Evolutionary conservation across 148 eudicot species (phyloP), one percentile per base, ranked within the genome.

Genomic region (Heliosperma pusillum): DNA sequence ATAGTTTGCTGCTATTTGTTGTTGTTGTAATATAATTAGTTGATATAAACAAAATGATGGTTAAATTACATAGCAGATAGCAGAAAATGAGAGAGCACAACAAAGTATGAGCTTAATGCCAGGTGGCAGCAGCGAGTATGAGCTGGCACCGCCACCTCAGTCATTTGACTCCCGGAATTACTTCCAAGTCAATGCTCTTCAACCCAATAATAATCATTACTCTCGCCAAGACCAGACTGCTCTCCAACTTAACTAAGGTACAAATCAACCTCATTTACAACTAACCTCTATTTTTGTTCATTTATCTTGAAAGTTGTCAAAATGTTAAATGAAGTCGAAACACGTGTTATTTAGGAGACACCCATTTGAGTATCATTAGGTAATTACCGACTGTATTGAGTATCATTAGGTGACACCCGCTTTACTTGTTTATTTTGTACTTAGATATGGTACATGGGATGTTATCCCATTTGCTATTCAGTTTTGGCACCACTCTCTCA

Each of bases 91-190:
- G 79, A 92, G 92, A 85, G 90, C 86, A 19, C 94, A 90, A 59
- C 93, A 87, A 77, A 93, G 89, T 75, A 91, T 89, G 89, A 90
- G 72, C 82, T 80, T 94, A 84, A 91, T 91, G 93, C 98, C 98
- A 0, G 97, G 93, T 2, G 82, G 83, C 12, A 71, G 86, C 17
- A 71, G 82, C 9, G 87, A 82, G 29, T 87, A 87, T 75, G 91
- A 91, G 74, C 78, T 93, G 0, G 86, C 83, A 67, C 87, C 83
- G 72, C 87, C 85, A 33, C 85, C 97, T 26, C 93, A 87, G 60
- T 44, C 90, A 0, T 87, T 77, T 63, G 97, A 91, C 79, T 88
- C 87, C 73, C 88, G 93, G 40, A 86, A 88, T 81, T 91, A 81
- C 83, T 87, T 93, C 80, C 97, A 93, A 82, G 82, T 93, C 12